Conservation (phyloP, 2,329 filamentous ascomycete genomes). For the Fusarium albidum region DNA sequence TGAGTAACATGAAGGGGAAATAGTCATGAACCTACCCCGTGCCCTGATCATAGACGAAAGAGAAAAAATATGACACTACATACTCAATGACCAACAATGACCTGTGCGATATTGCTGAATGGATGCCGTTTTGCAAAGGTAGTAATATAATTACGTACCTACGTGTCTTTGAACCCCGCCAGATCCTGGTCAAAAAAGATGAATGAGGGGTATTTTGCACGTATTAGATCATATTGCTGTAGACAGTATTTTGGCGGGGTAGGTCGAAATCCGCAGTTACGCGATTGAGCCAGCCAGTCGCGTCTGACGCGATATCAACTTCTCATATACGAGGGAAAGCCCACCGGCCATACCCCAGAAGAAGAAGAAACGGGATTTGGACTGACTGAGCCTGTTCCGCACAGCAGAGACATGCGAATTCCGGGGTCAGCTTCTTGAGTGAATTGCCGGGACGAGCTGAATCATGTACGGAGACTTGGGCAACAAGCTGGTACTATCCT, state of each 20-base stretch:
- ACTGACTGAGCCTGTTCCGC: neutral
- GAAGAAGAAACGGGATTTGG: too few species aligned
- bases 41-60: constrained; percentile 38
- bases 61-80: constrained; percentile 6
- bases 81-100: too few species aligned
- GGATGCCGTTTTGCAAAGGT: neutral
- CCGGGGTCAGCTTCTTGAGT: neutral
- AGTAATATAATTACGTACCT: too few species aligned
- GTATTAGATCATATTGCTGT: constrained; percentile 30
- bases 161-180: constrained; percentile 4
- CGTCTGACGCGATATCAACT: constrained; percentile 29
- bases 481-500: constrained; percentile 75
- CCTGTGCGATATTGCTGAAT: too few species aligned
- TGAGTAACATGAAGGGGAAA: constrained; percentile 38
- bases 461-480: constrained; percentile 88
- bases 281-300: constrained; percentile 24
- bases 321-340: constrained; percentile 11
- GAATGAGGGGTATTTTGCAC: constrained; percentile 34
- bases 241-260: constrained; percentile 42
- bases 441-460: constrained; percentile 5
- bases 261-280: constrained; percentile 13
- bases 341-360: neutral
- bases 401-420: constrained; percentile 1
- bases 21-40: constrained; percentile 36
- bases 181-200: constrained; percentile 1